Percentiles rank a stretch among this genome's conserved stretches.
Evolutionary conservation across 192 early-diverging fungal genomes (phyloP).

Genomic region (Backusella tarrabulga): DNA sequence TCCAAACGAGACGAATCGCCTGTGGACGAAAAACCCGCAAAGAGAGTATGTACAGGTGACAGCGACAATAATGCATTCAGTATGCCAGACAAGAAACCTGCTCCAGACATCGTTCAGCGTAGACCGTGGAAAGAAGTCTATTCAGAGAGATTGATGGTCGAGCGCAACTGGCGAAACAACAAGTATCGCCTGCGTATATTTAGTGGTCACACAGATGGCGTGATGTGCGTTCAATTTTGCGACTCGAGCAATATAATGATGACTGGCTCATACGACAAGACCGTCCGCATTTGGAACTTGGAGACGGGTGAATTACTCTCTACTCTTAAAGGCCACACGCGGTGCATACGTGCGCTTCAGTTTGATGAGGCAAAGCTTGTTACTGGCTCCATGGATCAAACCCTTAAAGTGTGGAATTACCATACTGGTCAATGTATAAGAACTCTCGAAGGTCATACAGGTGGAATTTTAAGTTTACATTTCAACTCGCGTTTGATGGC

Average conservation of each 20-base stretch:
- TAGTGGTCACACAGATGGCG: constrained; percentile 83
- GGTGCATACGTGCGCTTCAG: constrained; percentile 85
- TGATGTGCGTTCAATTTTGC: constrained; percentile 89
- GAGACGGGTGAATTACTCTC: constrained; percentile 81
- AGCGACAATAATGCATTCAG: no score
- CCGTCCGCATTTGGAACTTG: constrained; percentile 85
- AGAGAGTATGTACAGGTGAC: not conserved
- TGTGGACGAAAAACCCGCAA: not conserved
- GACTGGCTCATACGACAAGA: constrained; percentile 87
- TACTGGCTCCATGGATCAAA: constrained; percentile 89
- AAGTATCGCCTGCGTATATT: constrained; percentile 65
- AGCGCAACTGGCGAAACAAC: constrained; percentile 91
- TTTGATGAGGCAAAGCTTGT: constrained; percentile 95
- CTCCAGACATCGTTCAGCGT: constrained; percentile 31
- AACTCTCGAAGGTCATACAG: constrained; percentile 71
- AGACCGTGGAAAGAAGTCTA: constrained; percentile 96
- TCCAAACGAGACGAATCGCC: not conserved
- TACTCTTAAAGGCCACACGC: constrained; percentile 80
- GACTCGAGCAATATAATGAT: constrained; percentile 70
- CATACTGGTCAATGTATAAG: constrained; percentile 86
- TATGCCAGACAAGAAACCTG: not conserved
- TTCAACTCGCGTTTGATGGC: constrained; percentile 77
- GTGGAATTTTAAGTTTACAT: constrained; percentile 84
- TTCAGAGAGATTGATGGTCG: constrained; percentile 87
- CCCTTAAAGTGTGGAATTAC: constrained; percentile 91